Base-by-base conservation (phyloP, 768 basidiomycete species). In the Boletus reticulatus region DNA sequence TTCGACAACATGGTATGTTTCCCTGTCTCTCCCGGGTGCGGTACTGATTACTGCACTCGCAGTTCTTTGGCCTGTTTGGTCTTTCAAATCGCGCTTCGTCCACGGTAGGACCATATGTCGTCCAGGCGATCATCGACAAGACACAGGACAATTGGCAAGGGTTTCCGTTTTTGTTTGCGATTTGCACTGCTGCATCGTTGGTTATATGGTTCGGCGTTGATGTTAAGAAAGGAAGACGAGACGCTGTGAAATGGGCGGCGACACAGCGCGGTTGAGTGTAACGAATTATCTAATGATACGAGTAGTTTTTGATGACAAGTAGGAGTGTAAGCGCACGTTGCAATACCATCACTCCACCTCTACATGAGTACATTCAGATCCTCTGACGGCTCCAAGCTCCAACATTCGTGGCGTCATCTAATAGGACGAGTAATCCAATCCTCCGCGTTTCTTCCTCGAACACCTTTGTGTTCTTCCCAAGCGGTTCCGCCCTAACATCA, bases 1-100 rank as follows among this genome's bases (percentile, higher is more conserved):
- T 94, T 89, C 64, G 92, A 94, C 62, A 90, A 92, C 65, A 92
- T 84, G 83, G 82, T 80, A 53, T 16, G 64, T 50, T 14, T 4
- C 22, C 1, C 22, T 2, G 22, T 41, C 22, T 10, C 48, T 38
- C 27, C 5, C 10, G 27, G 8, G 9, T 3, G 20, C 0, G 10
- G 2, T 50, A 10, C 31, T 32, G 9, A 47, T 59, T 9, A 1
- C 4, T 43, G 17, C 10, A 22, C n/a, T 6, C 4, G 3, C 63
- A 91, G 85, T 94, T 93, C 73, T 94, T 94, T 68, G 89, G 92
- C 4, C 79, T 95, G 22, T 94, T 89, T 61, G 89, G 89, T 10
- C 80, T 94, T 24, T 91, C 87, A 4, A 91, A 92, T 68, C 83
- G 89, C 12, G 89, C 89, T 1, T 91, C 88, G n/a, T 88, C 86